Evolutionary conservation across 441 rosid genomes (phyloP).

Genomic region (Caryocar brasiliense): DNA sequence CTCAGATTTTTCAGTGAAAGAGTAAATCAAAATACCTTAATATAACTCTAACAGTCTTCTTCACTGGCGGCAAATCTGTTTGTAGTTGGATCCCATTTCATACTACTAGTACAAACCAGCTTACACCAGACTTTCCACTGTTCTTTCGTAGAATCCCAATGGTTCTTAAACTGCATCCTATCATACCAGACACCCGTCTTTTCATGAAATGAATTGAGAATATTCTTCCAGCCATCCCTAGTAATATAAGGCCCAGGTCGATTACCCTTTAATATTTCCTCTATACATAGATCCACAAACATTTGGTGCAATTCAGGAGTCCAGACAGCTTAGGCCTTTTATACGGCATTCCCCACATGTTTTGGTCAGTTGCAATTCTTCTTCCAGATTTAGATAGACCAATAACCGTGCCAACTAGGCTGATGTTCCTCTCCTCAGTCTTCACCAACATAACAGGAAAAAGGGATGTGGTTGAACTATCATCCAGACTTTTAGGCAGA

Average conservation of each 20-base stretch:
- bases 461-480: constrained; percentile 1
- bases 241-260: constrained; percentile 26
- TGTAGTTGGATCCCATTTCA: constrained; percentile 40
- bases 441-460: constrained; percentile 1
- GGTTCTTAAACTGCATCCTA: constrained; percentile 29
- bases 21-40: constrained; percentile 15
- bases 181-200: constrained; percentile 22
- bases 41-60: constrained; percentile 30
- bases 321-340: constrained; percentile 26
- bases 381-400: constrained; percentile 3
- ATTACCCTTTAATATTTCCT: constrained; percentile 29
- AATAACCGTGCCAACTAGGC: background rate
- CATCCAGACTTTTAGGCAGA: constrained; percentile 8
- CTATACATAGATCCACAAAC: constrained; percentile 28
- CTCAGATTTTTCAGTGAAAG: background rate
- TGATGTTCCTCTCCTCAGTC: background rate
- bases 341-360: constrained; percentile 6
- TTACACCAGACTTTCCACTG: constrained; percentile 41
- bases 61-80: constrained; percentile 26
- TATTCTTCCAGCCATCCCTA: constrained; percentile 30
- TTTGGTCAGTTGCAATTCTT: constrained; percentile 18
- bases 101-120: constrained; percentile 13
- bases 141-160: constrained; percentile 33
- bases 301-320: constrained; percentile 29
- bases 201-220: constrained; percentile 21